A percentile compares a stretch with the other conserved stretches of the same genome.
phyloP scores from a whole-genome alignment of 2,329 filamentous ascomycete genomes.

The Beauveria bassiana region DNA sequence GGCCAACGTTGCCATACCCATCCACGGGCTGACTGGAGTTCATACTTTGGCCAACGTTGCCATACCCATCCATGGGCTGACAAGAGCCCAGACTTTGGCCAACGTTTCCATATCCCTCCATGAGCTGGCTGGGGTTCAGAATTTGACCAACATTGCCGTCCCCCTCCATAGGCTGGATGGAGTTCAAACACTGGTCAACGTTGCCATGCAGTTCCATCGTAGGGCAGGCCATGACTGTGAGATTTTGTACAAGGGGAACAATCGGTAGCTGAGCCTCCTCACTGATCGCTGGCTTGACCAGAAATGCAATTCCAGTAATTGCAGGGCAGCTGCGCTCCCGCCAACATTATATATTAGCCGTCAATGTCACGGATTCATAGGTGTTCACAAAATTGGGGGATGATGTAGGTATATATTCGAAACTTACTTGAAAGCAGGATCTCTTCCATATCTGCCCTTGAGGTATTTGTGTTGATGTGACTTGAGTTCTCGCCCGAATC shows the following conservation, averaged over 20 bases:
- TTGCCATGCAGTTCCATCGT: background rate
- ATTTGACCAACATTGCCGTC: background rate
- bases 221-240: no score
- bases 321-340: no score
- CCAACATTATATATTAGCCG: background rate
- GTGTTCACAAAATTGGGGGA: background rate
- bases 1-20: background rate
- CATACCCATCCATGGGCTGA: background rate
- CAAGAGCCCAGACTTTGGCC: rapidly evolving
- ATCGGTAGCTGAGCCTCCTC: no score
- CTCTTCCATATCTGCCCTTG: background rate
- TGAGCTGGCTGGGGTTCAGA: no score
- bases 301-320: no score
- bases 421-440: background rate
- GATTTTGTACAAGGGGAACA: background rate
- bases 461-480: background rate
- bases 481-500: background rate
- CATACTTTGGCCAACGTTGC: background rate
- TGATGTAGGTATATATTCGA: background rate
- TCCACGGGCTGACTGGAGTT: background rate
- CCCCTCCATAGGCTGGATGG: background rate
- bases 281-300: no score
- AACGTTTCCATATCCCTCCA: background rate
- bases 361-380: background rate
- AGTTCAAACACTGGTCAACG: background rate